phyloP scores from a whole-genome alignment of 768 basidiomycete genomes.

The Agrocybe chaxingu region DNA sequence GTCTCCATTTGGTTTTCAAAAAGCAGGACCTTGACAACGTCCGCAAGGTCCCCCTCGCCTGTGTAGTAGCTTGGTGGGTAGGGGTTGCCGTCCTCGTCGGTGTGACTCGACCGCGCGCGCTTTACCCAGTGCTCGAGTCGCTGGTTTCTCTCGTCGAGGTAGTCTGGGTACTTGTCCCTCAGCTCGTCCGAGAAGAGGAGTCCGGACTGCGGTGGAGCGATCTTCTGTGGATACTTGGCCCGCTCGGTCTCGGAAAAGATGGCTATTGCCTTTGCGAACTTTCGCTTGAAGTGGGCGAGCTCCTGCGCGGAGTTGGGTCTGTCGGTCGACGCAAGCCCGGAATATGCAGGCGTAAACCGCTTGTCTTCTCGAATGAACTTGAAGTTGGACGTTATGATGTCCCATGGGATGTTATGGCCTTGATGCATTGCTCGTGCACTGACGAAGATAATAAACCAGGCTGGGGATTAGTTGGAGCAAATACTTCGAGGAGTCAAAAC shows the following conservation, averaged over 20 bases:
- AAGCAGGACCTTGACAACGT: constrained; percentile 33
- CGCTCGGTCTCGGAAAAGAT: constrained; percentile 35
- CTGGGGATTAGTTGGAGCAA: not conserved
- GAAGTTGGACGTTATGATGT: constrained; percentile 29
- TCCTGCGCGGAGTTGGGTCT: constrained; percentile 16
- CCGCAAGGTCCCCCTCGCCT: constrained; percentile 24
- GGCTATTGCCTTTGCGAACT: constrained; percentile 23
- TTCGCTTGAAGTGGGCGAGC: constrained; percentile 30
- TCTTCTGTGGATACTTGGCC: constrained; percentile 24
- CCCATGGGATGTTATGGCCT: constrained; percentile 38
- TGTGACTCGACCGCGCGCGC: not conserved
- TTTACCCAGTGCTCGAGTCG: constrained; percentile 31
- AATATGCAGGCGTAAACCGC: constrained; percentile 22
- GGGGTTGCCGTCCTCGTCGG: not conserved
- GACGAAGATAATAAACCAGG: too few relatives aligned
- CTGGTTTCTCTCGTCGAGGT: constrained; percentile 27
- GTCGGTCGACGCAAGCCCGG: constrained; percentile 22
- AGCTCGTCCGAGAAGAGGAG: constrained; percentile 29
- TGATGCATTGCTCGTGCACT: constrained; percentile 29
- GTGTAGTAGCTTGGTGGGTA: constrained; percentile 14
- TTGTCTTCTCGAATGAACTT: constrained; percentile 28
- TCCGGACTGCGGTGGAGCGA: constrained; percentile 13
- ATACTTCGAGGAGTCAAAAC: too few relatives aligned
- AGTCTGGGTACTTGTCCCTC: constrained; percentile 24
- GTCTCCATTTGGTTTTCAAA: constrained; percentile 27